Evolutionary conservation across 2,329 filamentous ascomycete species (phyloP), one percentile per base, ranked within the genome.

Genomic region (Talaromyces funiculosus): DNA sequence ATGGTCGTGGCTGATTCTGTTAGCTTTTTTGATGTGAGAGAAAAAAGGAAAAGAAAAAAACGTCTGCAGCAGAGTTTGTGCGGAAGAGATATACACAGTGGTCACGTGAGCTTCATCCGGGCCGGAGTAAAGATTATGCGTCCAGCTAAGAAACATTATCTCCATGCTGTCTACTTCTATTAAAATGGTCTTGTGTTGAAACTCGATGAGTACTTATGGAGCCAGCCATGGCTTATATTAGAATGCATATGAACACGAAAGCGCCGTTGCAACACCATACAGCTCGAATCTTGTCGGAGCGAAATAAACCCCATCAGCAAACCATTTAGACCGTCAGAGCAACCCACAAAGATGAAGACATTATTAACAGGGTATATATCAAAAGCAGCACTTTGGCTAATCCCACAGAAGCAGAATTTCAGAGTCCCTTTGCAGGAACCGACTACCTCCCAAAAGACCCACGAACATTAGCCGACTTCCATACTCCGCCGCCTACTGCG

Each of bases 1-100:
- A 81, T 78, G 82, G 85, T 87, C 86, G 86, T 89, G 86, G 86
- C 86, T 82, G 81, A 83, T 77, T 83, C 82, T 78, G 82, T 82
- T 80, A 71, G 70, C 70, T 84, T 85, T 86, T 86, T 85, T 75
- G 70, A 68, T 82, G 74, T 75, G 75, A 73, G 76, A 74, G 77
- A 74, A 77, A 79, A 74, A 72, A 65, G 63, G 66, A 70, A 26
- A 67, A 64, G 61, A 60, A 59, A 59, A 47, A 47, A 51, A 66
- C 67, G 66, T 55, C 22, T 37, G 55, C 26, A 18, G 47, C n/a
- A 18, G 38, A 60, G 26, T 62, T 60, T 67, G 61, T 62, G 53
- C 45, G 42, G 18, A 0, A 49, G 49, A 29, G 29, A 64, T 72
- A 71, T 60, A 14, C 29, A 53, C 65, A 63, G 62, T 1, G 3